These are phyloP conservation scores for Aspergillus aculeatus DNA, from an alignment of 2,329 filamentous ascomycete genomes.

Conservation along the genomic window DNA sequence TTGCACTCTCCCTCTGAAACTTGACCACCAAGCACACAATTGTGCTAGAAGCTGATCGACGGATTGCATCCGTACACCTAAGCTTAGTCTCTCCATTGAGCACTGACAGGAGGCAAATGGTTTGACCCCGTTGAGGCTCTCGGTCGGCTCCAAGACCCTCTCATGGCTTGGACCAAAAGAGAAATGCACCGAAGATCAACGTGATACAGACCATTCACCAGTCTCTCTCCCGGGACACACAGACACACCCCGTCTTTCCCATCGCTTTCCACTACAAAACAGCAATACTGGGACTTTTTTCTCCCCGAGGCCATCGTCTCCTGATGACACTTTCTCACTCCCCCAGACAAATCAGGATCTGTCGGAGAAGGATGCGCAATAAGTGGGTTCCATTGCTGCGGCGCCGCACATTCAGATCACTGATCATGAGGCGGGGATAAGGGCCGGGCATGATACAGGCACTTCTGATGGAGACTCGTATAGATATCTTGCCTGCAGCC, in stretches of 20 bases:
- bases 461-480: background rate
- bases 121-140: background rate
- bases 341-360: background rate
- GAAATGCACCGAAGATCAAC: background rate
- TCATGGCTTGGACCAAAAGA: background rate
- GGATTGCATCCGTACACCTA: background rate
- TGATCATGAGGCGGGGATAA: constrained; percentile 1
- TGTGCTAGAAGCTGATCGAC: background rate
- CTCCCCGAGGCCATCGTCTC: background rate
- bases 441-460: background rate
- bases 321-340: constrained; percentile 2
- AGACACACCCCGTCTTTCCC: background rate
- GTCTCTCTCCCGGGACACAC: background rate
- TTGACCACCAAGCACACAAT: background rate
- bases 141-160: background rate
- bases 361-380: background rate
- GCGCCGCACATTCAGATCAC: background rate
- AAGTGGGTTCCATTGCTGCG: background rate
- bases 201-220: background rate
- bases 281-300: background rate
- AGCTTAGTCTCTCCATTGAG: background rate
- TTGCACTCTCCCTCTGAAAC: too few species aligned
- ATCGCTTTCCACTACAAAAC: background rate
- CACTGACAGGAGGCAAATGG: background rate
- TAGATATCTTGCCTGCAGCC: background rate